A percentile compares a stretch with the other conserved stretches of the same genome.
Evolutionary conservation across 2,329 filamentous ascomycete species (phyloP).

Genomic region (Fusarium scirpi): DNA sequence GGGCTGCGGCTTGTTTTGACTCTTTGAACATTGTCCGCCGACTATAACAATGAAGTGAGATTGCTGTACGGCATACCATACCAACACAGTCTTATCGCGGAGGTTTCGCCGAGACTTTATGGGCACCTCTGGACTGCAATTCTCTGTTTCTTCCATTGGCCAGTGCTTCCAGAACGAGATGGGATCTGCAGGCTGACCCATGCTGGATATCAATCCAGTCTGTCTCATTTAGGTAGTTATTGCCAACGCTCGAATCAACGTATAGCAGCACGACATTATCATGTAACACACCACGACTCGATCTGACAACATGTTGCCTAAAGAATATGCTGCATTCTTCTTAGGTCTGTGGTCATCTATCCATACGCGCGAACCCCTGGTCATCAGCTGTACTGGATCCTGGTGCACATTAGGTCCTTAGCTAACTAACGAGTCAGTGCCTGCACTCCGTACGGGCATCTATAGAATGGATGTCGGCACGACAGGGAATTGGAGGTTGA

Average conservation of each 20-base stretch:
- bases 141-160: conserved; percentile 10
- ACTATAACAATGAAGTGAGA: conserved; percentile 8
- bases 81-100: not conserved
- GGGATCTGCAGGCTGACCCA: conserved; percentile 14
- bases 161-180: conserved; percentile 1
- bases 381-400: conserved; percentile 18
- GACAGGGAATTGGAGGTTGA: conserved; percentile 27
- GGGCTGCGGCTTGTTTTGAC: conserved; percentile 23
- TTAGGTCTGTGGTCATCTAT: conserved; percentile 21
- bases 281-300: conserved; percentile 24
- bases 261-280: conserved; percentile 24
- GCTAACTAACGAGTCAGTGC: conserved; percentile 39
- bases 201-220: conserved; percentile 17
- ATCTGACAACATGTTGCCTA: conserved; percentile 13
- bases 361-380: conserved; percentile 22
- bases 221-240: conserved; percentile 11
- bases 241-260: conserved; percentile 7
- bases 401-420: conserved; percentile 1
- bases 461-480: conserved; percentile 20
- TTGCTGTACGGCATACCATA: not conserved
- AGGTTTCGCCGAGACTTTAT: conserved; percentile 9
- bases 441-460: not conserved
- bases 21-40: conserved; percentile 15
- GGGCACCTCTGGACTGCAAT: conserved; percentile 19
- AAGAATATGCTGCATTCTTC: conserved; percentile 8